These are phyloP conservation scores for Microglena sp. DNA, from an alignment of 139 green algal genomes.

Conservation along the genomic window DNA sequence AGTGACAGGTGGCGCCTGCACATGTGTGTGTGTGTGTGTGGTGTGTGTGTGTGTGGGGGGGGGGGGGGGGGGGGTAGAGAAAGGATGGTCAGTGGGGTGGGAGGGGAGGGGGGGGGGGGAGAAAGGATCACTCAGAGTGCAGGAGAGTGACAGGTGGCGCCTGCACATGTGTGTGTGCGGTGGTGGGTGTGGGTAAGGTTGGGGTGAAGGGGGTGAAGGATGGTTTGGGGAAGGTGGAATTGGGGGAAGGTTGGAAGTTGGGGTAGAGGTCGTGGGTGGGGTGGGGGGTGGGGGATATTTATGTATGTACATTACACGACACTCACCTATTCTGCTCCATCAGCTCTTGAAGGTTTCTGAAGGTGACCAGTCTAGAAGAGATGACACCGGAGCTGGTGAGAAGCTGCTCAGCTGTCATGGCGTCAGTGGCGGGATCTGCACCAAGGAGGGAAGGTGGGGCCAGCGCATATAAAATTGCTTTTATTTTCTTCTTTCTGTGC, in stretches of 20 bases:
- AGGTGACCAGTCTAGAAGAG: conserved; percentile 20
- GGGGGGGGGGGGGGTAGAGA: neutral
- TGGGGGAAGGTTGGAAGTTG: neutral
- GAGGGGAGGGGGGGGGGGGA: no score
- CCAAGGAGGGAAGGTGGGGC: no score
- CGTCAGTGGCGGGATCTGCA: no score
- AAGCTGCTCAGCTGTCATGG: conserved; percentile 13
- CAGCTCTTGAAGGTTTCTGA: conserved; percentile 23
- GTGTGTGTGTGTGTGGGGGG: no score
- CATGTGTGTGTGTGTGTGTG: neutral
- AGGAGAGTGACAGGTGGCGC: neutral
- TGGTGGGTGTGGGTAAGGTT: no score
- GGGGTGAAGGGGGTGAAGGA: no score
- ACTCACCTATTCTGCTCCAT: conserved; percentile 34
- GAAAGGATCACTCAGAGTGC: neutral
- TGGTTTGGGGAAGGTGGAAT: neutral
- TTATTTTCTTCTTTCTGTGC: no score
- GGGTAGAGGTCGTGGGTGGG: no score
- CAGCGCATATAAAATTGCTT: no score
- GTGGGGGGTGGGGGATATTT: no score
- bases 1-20: neutral
- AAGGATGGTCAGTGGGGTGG: neutral
- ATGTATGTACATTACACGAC: neutral
- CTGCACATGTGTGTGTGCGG: neutral
- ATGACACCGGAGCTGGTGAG: conserved; percentile 21